Conservation (phyloP, 2,329 filamentous ascomycete species). For the Ascochyta clinopodiicola region DNA sequence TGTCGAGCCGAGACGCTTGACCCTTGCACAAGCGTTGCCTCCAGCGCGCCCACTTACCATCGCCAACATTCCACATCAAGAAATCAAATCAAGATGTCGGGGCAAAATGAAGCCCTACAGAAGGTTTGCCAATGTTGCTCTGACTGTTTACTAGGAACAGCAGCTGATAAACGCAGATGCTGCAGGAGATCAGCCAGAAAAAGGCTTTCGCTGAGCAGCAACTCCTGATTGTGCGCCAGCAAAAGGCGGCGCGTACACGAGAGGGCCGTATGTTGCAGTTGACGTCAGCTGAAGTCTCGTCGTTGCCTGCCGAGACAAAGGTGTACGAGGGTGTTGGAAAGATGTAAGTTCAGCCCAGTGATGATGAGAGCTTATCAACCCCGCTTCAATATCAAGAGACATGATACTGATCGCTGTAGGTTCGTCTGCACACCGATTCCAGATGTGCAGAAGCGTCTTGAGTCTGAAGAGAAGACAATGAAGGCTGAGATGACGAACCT, state of each 20-base stretch:
- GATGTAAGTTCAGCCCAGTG: constrained; percentile 67
- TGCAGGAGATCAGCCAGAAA: constrained; percentile 93
- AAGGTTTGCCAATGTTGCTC: constrained; percentile 68
- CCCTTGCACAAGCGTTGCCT: constrained; percentile 20
- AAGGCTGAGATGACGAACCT: constrained; percentile 80
- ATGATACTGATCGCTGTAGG: constrained; percentile 60
- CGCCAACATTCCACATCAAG: constrained; percentile 17
- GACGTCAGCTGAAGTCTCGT: constrained; percentile 82
- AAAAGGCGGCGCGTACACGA: constrained; percentile 84
- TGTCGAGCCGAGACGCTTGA: constrained; percentile 32
- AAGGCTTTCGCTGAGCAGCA: constrained; percentile 89
- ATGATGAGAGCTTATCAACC: neutral
- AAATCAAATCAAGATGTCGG: constrained; percentile 71
- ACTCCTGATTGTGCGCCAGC: constrained; percentile 82
- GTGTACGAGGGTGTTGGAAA: constrained; percentile 97
- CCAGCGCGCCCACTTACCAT: constrained; percentile 16
- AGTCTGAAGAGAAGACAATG: constrained; percentile 74
- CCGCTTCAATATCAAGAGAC: constrained; percentile 1
- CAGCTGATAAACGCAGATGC: constrained; percentile 63
- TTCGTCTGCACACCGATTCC: constrained; percentile 81
- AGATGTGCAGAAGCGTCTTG: constrained; percentile 77
- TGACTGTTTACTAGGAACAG: neutral
- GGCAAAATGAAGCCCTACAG: constrained; percentile 90
- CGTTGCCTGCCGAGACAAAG: constrained; percentile 75
- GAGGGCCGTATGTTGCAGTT: constrained; percentile 89